A percentile compares a stretch with the other conserved stretches of the same genome.
Evolutionary conservation across 179 eudicot species (phyloP).

Genomic region (Monotropa hypopitys): DNA sequence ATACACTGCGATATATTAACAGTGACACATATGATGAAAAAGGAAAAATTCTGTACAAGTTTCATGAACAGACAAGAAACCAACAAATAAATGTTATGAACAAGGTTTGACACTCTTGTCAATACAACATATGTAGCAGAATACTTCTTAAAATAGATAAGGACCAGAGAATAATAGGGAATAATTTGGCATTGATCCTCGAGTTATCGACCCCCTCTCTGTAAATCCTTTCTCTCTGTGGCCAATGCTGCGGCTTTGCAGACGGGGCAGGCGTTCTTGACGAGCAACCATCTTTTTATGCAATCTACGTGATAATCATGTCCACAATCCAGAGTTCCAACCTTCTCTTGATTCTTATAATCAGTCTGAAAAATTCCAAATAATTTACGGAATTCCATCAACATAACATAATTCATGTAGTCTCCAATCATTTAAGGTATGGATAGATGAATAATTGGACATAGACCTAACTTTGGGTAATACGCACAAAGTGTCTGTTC

Average conservation of each 20-base stretch:
- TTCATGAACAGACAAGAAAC: constrained; percentile 7
- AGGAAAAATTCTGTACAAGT: constrained; percentile 19
- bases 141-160: background rate
- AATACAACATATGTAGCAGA: constrained; percentile 4
- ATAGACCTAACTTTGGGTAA: too few species aligned
- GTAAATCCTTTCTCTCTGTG: constrained; percentile 10
- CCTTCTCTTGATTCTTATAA: constrained; percentile 42
- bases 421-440: background rate
- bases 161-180: background rate
- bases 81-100: constrained; percentile 16
- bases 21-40: background rate
- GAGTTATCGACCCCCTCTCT: background rate
- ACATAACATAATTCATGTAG: too few species aligned
- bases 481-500: too few species aligned
- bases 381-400: background rate
- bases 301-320: constrained; percentile 84
- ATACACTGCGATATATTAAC: constrained; percentile 4
- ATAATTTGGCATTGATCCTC: background rate
- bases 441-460: background rate
- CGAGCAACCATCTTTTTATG: constrained; percentile 64
- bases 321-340: constrained; percentile 68
- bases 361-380: constrained; percentile 42
- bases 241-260: constrained; percentile 68
- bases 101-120: constrained; percentile 9
- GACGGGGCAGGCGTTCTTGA: constrained; percentile 85